Base-by-base conservation (phyloP, 306 rosid genomes). In the Hippophae tibetana region DNA sequence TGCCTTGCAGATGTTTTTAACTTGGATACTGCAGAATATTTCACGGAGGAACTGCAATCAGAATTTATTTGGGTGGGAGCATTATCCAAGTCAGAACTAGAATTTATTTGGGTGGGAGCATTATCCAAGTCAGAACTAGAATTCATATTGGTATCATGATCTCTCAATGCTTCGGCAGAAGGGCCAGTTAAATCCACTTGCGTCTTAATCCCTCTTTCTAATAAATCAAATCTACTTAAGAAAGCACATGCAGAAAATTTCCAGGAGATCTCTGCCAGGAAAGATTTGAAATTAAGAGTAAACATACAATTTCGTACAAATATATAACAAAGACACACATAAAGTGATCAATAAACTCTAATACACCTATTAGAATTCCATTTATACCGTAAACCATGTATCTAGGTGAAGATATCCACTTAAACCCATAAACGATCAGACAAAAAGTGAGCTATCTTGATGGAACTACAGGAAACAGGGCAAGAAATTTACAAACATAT, bases 1-100 rank as follows among this genome's bases (percentile, higher is more conserved):
- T 88, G 99, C 78, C 99, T 80, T n/a, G 95, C 53, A 9, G 97
- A 88, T 43, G 76, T 31, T 64, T 78, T 92, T 67, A 88, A 74
- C 73, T 54, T 78, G 65, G 85, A 80, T 13, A 13, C 76, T 7
- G 77, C 85, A 47, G 82, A 68, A 71, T 72, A 67, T 43, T 76
- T 64, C 38, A 78, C 71, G 11, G 71, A 13, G 18, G 83, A 41
- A 49, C 60, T 45, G 51, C 65, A 71, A 7, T 27, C 46, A 23
- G 58, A 40, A 47, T 64, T 71, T 43, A 61, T 46, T n/a, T 50
- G 59, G 13, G 76, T 42, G 13, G 86, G 26, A 57, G 13, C 63
- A 25, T 73, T 56, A 26, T 46, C 74, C 9, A 55, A 63, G 38
- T 75, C 67, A 10, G 14, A 7, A 43, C 45, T 42, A 13, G 77